Evolutionary conservation across 1,139 yeast genomes (phyloP).

Genomic region (Protomyces pachydermus): DNA sequence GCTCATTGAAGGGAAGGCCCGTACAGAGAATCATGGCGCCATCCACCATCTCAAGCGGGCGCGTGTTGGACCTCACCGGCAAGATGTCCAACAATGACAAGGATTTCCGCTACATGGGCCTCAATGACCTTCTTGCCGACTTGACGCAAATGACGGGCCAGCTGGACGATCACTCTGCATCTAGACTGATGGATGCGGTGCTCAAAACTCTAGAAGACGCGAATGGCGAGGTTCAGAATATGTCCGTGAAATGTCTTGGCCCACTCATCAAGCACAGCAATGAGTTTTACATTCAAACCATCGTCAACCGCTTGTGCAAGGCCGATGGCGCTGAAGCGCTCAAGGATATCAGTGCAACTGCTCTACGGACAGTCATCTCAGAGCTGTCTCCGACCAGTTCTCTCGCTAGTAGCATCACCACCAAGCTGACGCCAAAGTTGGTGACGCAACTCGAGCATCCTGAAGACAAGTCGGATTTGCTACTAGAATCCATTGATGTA

Average conservation of each 20-base stretch:
- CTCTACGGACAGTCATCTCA: constrained; percentile 56
- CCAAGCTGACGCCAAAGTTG: constrained; percentile 39
- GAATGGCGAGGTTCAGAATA: constrained; percentile 72
- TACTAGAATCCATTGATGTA: constrained; percentile 56
- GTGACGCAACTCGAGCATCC: constrained; percentile 31
- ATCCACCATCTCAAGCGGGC: neutral
- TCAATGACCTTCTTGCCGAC: constrained; percentile 63
- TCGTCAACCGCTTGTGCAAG: constrained; percentile 32
- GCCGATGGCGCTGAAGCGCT: constrained; percentile 29
- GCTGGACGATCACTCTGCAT: constrained; percentile 37
- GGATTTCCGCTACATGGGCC: constrained; percentile 81
- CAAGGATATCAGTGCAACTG: constrained; percentile 64
- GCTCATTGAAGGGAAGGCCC: too few relatives aligned
- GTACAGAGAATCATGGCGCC: neutral
- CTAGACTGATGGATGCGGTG: constrained; percentile 48
- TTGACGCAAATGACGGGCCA: constrained; percentile 38
- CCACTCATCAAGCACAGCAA: constrained; percentile 39
- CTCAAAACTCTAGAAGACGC: constrained; percentile 56
- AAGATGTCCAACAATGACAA: constrained; percentile 51
- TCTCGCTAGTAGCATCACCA: constrained; percentile 38
- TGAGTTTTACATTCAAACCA: constrained; percentile 33
- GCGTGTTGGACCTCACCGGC: neutral
- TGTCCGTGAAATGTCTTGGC: constrained; percentile 56
- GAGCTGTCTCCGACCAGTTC: constrained; percentile 38
- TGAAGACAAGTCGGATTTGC: constrained; percentile 1